Evolutionary conservation across 257 asterid genomes (phyloP).

Genomic region (Asclepias syriaca): DNA sequence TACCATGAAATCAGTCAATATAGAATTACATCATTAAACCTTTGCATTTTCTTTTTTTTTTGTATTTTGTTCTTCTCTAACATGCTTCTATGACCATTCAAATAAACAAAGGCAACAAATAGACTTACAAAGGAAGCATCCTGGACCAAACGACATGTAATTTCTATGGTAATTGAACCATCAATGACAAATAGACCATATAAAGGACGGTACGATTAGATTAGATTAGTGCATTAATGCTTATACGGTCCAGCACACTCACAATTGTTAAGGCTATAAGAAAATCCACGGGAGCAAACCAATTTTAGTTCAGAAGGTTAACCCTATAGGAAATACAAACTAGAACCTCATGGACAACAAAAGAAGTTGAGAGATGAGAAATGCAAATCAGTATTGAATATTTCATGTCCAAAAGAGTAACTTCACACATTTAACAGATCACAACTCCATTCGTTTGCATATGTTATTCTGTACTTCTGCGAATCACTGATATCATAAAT

Average conservation of each 20-base stretch:
- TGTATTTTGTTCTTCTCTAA: background rate
- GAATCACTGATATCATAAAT: background rate
- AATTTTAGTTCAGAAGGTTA: background rate
- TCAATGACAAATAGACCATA: background rate
- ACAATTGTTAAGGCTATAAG: background rate
- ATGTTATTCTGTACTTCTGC: background rate
- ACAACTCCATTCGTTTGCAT: background rate
- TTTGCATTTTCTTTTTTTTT: background rate
- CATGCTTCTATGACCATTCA: background rate
- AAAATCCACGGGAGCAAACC: background rate
- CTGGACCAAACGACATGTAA: background rate
- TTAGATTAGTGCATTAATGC: background rate
- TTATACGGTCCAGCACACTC: background rate
- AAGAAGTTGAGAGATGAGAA: background rate
- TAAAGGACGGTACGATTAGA: background rate
- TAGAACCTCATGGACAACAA: background rate
- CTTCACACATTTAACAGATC: background rate
- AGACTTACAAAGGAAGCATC: background rate
- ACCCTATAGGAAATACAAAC: background rate
- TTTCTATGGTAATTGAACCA: background rate
- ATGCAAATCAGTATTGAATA: background rate
- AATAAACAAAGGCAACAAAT: background rate
- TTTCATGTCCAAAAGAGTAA: background rate
- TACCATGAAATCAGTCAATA: background rate
- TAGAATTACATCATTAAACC: background rate